Evolutionary conservation across 352 stramenopile genomes (phyloP).

Genomic region (Phytopythium oedochilum): DNA sequence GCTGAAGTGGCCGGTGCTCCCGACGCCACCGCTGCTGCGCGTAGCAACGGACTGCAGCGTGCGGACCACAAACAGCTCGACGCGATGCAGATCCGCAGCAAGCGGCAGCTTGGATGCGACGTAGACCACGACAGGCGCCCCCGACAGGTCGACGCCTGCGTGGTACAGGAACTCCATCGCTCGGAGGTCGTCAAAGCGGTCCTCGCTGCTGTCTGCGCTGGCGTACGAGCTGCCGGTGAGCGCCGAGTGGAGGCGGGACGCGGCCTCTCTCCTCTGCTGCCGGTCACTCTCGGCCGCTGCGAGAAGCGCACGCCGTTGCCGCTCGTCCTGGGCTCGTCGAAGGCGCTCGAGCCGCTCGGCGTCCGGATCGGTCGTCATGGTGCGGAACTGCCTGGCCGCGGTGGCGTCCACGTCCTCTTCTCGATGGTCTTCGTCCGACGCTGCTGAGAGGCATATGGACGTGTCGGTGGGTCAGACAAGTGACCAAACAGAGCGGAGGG

Average conservation of each 20-base stretch:
- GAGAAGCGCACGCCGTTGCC: slow-evolving; percentile 20
- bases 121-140: slow-evolving; percentile 66
- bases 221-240: slow-evolving; percentile 1
- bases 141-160: slow-evolving; percentile 60
- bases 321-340: slow-evolving; percentile 28
- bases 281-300: slow-evolving; percentile 17
- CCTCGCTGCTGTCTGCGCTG: slow-evolving; percentile 13
- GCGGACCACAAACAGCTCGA: slow-evolving; percentile 69
- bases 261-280: slow-evolving; percentile 10
- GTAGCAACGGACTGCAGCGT: slow-evolving; percentile 58
- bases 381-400: slow-evolving; percentile 42
- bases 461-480: not conserved
- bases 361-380: slow-evolving; percentile 58
- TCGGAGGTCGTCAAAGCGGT: slow-evolving; percentile 59
- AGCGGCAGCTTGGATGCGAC: slow-evolving; percentile 46
- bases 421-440: not conserved
- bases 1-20: slow-evolving; percentile 38
- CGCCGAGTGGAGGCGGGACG: slow-evolving; percentile 12
- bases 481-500: not conserved
- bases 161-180: slow-evolving; percentile 60
- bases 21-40: not conserved
- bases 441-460: not conserved
- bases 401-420: slow-evolving; percentile 28
- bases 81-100: slow-evolving; percentile 53
- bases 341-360: slow-evolving; percentile 43